These are phyloP conservation scores for Jackrogersella minutella DNA, from an alignment of 495 filamentous ascomycete genomes.

Conservation along the genomic window DNA sequence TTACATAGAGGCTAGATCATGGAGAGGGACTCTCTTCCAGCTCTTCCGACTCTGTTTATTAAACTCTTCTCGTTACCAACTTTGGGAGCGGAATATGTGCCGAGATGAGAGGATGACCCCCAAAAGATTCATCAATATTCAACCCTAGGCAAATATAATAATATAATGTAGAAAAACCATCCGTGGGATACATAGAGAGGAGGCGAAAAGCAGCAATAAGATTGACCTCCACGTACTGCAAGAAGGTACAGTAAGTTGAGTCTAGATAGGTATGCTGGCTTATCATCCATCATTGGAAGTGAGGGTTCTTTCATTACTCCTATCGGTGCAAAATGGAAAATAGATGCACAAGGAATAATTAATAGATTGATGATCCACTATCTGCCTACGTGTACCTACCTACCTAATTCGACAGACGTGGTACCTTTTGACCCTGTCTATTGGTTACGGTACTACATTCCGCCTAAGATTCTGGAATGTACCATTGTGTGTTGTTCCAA, in stretches of 20 bases:
- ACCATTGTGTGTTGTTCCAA: slow-evolving; percentile 13
- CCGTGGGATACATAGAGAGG: slow-evolving; percentile 18
- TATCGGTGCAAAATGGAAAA: no score
- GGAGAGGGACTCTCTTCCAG: neutral
- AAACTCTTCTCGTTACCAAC: slow-evolving; percentile 28
- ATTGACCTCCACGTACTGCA: neutral
- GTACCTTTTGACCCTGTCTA: slow-evolving; percentile 21
- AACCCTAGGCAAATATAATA: slow-evolving; percentile 17
- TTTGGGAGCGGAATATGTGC: slow-evolving; percentile 19
- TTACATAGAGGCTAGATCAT: slow-evolving; percentile 3
- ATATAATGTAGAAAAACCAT: slow-evolving; percentile 12
- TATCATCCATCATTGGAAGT: slow-evolving; percentile 4
- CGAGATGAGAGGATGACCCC: slow-evolving; percentile 41
- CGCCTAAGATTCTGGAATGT: slow-evolving; percentile 8
- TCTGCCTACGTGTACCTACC: slow-evolving; percentile 34
- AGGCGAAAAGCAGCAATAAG: slow-evolving; percentile 15
- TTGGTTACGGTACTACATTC: slow-evolving; percentile 26
- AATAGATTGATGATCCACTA: slow-evolving; percentile 33
- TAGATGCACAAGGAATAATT: no score
- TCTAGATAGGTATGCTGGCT: slow-evolving; percentile 18
- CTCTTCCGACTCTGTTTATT: slow-evolving; percentile 14
- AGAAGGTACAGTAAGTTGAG: slow-evolving; percentile 24
- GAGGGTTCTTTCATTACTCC: no score
- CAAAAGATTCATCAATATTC: slow-evolving; percentile 28
- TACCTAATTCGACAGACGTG: slow-evolving; percentile 31